Base-by-base conservation (phyloP, 2,329 filamentous ascomycete genomes). In the Rachicladosporium sp. region DNA sequence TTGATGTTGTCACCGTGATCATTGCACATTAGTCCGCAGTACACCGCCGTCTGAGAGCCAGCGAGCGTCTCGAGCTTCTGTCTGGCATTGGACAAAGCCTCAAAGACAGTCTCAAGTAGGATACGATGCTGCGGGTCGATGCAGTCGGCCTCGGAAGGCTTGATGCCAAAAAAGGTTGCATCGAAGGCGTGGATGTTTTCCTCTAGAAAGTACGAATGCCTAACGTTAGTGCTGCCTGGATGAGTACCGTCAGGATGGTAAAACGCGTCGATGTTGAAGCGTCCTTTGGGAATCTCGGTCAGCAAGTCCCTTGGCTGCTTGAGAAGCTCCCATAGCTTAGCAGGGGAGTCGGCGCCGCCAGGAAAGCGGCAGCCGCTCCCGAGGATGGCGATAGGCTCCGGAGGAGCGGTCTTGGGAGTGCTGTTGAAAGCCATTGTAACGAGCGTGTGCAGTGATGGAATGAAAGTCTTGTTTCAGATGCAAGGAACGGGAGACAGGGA, bases 41-140 rank as follows among this genome's bases (percentile, higher is more conserved):
- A 50, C 6, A 51, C 47, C 3, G 46, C 42, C 10, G 49, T 51
- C 12, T 41, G 38, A 12, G 39, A 29, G 29, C 43, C 45, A 19
- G 40, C 41, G 6, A 46, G 19, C 6, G 23, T 35, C 11, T 32
- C 27, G 9, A 46, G 31, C 6, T 30, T n/a, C 4, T 40, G 36
- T 9, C 45, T 45, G 4, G 41, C 41, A 31, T 46, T 43, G 15
- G 46, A 43, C 5, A 48, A 27, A 12, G 43, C 43, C 21, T 54
- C 52, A n/a, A 48, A 49, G n/a, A 49, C 46, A 23, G 38, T 41
- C 34, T 54, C 50, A 2, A 55, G 42, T 3, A 51, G 35, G n/a
- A 52, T 37, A 2, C 52, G 41, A 37, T 55, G 51, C 39, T 55
- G 50, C n/a, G 51, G 51, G 36, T 55, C 51, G 42, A 53, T 50